phyloP scores from a whole-genome alignment of 1,284 basidiomycete species.

The Lignosus rhinocerotis region DNA sequence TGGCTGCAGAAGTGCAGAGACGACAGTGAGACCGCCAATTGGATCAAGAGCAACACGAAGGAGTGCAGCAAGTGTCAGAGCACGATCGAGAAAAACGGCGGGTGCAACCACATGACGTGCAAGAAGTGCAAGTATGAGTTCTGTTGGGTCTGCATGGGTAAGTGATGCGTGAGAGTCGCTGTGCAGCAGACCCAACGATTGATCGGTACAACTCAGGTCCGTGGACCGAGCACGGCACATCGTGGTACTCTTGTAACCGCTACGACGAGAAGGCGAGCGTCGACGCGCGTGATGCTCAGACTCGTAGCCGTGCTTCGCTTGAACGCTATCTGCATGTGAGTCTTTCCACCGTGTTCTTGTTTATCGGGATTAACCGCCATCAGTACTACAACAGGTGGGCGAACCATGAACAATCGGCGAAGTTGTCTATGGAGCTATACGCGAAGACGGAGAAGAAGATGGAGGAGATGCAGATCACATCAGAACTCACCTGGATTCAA shows the following conservation, averaged over 20 bases:
- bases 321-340: slow-evolving; percentile 96
- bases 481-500: slow-evolving; percentile 95
- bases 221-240: slow-evolving; percentile 97
- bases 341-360: slow-evolving; percentile 18
- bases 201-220: slow-evolving; percentile 68
- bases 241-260: slow-evolving; percentile 98
- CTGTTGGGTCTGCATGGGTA: slow-evolving; percentile 82
- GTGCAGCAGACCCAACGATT: not conserved
- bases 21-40: slow-evolving; percentile 98
- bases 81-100: slow-evolving; percentile 99
- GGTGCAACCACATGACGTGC: slow-evolving; percentile 99
- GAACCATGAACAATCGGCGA: slow-evolving; percentile 98
- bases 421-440: slow-evolving; percentile 91
- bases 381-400: slow-evolving; percentile 98
- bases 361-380: slow-evolving; percentile 4
- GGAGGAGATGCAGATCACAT: slow-evolving; percentile 97
- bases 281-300: slow-evolving; percentile 89
- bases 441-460: slow-evolving; percentile 99
- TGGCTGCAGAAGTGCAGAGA: slow-evolving; percentile 98
- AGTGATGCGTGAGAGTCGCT: slow-evolving; percentile 3
- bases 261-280: slow-evolving; percentile 93
- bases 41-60: slow-evolving; percentile 99
- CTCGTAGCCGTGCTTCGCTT: slow-evolving; percentile 82
- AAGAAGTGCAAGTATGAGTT: slow-evolving; percentile 96
- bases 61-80: slow-evolving; percentile 95